These are phyloP conservation scores for Nigrospora osmanthi DNA, from an alignment of 2,329 filamentous ascomycete species.

Conservation along the genomic window DNA sequence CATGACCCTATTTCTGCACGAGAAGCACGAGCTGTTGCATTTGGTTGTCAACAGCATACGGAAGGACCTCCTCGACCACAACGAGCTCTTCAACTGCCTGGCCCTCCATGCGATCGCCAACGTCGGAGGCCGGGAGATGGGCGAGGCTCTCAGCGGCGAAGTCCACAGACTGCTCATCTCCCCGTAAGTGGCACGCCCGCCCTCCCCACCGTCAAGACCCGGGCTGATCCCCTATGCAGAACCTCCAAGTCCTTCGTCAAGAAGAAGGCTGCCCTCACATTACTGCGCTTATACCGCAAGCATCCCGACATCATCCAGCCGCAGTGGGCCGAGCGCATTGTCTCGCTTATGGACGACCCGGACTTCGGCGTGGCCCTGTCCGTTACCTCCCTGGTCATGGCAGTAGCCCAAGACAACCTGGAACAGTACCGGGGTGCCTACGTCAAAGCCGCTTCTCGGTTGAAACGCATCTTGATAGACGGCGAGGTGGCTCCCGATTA, in stretches of 20 bases:
- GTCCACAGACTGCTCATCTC: constrained; percentile 92
- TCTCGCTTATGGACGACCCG: constrained; percentile 95
- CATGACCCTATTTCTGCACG: constrained; percentile 93
- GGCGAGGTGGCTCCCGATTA: constrained; percentile 87
- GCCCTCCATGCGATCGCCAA: constrained; percentile 97
- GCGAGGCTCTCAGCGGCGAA: constrained; percentile 83
- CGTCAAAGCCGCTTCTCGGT: constrained; percentile 79
- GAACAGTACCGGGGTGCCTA: constrained; percentile 93
- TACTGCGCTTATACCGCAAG: constrained; percentile 91
- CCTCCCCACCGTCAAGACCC: not conserved
- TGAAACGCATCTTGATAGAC: constrained; percentile 88
- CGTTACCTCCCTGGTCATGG: constrained; percentile 91
- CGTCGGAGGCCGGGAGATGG: constrained; percentile 94
- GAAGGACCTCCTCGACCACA: constrained; percentile 89
- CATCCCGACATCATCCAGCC: constrained; percentile 88
- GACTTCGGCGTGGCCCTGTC: constrained; percentile 93
- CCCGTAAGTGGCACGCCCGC: constrained; percentile 52
- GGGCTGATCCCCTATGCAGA: constrained; percentile 16
- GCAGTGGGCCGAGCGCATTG: constrained; percentile 96
- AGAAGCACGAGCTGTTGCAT: constrained; percentile 92
- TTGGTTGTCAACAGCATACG: constrained; percentile 97
- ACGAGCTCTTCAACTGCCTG: constrained; percentile 95
- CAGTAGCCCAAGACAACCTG: constrained; percentile 86
- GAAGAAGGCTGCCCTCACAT: constrained; percentile 93
- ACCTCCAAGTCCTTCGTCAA: constrained; percentile 95